Evolutionary conservation across 352 stramenopile species (phyloP).

Genomic region (Nothophytophthora sp.): DNA sequence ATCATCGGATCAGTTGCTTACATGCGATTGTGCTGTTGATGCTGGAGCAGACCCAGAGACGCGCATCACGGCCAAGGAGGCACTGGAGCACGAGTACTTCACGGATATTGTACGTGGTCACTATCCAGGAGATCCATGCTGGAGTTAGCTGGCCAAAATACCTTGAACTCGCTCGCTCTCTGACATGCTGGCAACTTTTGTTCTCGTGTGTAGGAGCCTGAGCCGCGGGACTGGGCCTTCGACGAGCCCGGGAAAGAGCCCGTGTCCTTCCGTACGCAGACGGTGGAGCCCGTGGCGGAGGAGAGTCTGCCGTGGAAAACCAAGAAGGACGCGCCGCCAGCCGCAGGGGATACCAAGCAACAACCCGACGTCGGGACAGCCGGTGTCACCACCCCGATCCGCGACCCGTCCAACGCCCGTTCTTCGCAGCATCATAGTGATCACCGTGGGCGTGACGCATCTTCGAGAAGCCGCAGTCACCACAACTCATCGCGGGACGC

Average conservation of each 20-base stretch:
- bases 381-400: constrained; percentile 31
- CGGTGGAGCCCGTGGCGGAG: constrained; percentile 72
- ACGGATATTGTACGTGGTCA: constrained; percentile 82
- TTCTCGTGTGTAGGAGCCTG: constrained; percentile 58
- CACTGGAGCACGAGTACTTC: constrained; percentile 94
- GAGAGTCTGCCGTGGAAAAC: constrained; percentile 73
- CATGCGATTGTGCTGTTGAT: background rate
- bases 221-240: constrained; percentile 86
- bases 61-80: constrained; percentile 91
- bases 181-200: background rate
- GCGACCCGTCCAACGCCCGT: constrained; percentile 29
- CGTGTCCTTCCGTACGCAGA: constrained; percentile 85
- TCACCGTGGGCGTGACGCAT: constrained; percentile 30
- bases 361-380: constrained; percentile 4
- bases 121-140: background rate
- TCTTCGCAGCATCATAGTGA: constrained; percentile 38
- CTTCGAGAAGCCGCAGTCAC: constrained; percentile 47
- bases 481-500: constrained; percentile 47
- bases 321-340: constrained; percentile 43
- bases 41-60: constrained; percentile 75
- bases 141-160: no score
- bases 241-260: constrained; percentile 88
- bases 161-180: no score
- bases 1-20: background rate
- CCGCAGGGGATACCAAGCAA: constrained; percentile 23